Conservation (phyloP, 169 alveolate genomes). For the Eimeria zaria region DNA sequence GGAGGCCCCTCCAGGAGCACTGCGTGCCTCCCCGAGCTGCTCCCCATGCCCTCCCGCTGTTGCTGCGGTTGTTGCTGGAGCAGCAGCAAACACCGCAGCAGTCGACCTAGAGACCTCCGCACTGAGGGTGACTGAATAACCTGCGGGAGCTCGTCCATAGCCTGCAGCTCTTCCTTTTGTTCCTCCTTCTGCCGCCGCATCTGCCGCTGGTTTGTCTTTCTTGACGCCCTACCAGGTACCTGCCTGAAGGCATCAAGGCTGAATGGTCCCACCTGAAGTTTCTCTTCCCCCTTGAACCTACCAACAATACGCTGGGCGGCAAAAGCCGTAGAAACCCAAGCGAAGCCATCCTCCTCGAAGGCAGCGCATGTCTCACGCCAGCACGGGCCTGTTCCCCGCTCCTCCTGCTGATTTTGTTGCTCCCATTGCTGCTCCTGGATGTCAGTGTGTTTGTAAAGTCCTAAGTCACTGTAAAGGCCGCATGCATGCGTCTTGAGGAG, state of each 20-base stretch:
- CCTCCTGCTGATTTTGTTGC: slow-evolving; percentile 14
- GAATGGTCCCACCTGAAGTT: slow-evolving; percentile 8
- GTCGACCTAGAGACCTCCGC: slow-evolving; percentile 66
- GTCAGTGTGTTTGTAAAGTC: neutral
- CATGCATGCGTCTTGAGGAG: slow-evolving; percentile 55
- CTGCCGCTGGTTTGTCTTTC: slow-evolving; percentile 20
- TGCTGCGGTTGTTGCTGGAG: slow-evolving; percentile 77
- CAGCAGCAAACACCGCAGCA: slow-evolving; percentile 76
- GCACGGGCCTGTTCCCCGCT: neutral
- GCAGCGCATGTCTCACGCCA: slow-evolving; percentile 53
- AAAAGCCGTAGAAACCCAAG: slow-evolving; percentile 71
- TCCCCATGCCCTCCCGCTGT: slow-evolving; percentile 1
- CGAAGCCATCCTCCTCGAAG: slow-evolving; percentile 74
- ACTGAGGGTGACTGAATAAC: slow-evolving; percentile 33
- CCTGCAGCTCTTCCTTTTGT: neutral
- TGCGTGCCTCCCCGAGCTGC: slow-evolving; percentile 90
- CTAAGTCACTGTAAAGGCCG: slow-evolving; percentile 37
- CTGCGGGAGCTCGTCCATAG: slow-evolving; percentile 10
- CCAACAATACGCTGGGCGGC: neutral
- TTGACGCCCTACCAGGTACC: neutral
- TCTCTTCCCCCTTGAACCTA: neutral
- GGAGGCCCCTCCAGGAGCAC: slow-evolving; percentile 99
- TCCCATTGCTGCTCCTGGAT: slow-evolving; percentile 29
- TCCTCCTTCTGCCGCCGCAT: neutral
- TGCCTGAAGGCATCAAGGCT: slow-evolving; percentile 41